Evolutionary conservation across 2,329 filamentous ascomycete species (phyloP).

Genomic region (Lachnum nothofagi): DNA sequence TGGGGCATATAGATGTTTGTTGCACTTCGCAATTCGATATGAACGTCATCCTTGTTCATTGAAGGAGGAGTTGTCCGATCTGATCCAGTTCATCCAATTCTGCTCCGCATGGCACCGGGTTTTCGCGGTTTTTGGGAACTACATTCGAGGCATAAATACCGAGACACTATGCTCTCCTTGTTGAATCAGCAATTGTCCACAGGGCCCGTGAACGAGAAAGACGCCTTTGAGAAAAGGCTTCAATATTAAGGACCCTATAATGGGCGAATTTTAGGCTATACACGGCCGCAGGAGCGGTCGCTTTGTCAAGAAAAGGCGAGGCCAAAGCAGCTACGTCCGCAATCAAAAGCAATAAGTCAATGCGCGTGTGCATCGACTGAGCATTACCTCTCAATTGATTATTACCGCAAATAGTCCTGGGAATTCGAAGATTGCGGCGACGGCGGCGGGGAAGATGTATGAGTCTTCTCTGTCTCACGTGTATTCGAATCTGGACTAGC

Average conservation of each 20-base stretch:
- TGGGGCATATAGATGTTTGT: constrained; percentile 10
- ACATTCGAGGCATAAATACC: background rate
- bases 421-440: too few relatives aligned
- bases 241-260: constrained; percentile 15
- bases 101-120: constrained; percentile 3
- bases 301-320: constrained; percentile 8
- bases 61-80: constrained; percentile 9
- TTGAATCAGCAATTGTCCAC: background rate
- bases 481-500: background rate
- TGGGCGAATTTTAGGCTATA: constrained; percentile 18
- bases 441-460: too few relatives aligned
- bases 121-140: constrained; percentile 3
- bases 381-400: background rate
- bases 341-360: constrained; percentile 13
- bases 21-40: constrained; percentile 24
- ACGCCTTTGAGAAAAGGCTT: background rate
- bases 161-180: background rate
- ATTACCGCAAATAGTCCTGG: background rate
- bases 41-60: constrained; percentile 12
- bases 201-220: background rate
- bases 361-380: constrained; percentile 7
- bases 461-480: too few relatives aligned
- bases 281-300: constrained; percentile 12
- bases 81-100: constrained; percentile 5
- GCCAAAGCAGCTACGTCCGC: constrained; percentile 14